Base-by-base conservation (phyloP, 2,329 filamentous ascomycete species). In the Exophiala phaeomuriformis region DNA sequence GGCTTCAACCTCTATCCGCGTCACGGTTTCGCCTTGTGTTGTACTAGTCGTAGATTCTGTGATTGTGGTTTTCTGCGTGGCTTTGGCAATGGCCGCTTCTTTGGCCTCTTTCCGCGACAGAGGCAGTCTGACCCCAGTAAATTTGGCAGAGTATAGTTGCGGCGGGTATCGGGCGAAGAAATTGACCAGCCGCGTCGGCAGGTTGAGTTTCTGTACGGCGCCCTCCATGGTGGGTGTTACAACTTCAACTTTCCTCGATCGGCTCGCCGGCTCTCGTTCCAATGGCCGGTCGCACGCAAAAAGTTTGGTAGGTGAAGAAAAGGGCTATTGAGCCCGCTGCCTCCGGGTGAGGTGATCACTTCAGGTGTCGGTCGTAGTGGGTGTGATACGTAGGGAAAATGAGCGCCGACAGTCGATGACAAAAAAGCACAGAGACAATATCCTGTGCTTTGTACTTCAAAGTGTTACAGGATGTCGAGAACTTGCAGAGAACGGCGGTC, bases 131-230 rank as follows among this genome's bases (percentile, higher is more conserved):
- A 55, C 43, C 49, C 57, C 56, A 28, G 67, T 66, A 61, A 68
- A 60, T 52, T 59, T 56, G 29, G 69, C 66, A 48, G 68, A 75
- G 64, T 69, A 80, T 64, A 64, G 67, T 67, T 66, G 79, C 45
- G 91, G 90, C 40, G 93, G 93, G 70, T 91, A 96, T 61, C 87
- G 86, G 53, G 86, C 85, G 71, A 98, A 86, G 79, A 98, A 96
- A 65, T 83, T 83, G 67, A 86, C 81, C 43, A 98, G 81, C 39
- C 85, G 85, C 50, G 81, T 76, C 5, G 90, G 93, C 39, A 97
- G 82, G 61, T 53, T 46, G 10, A 47, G 9, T 36, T 47, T 47
- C 32, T 28, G 31, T 35, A 33, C 5, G 8, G 37, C 37, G 44
- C 47, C 50, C 42, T 47, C 45, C 50, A 60, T 55, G 40, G 49